Evolutionary conservation across 495 filamentous ascomycete genomes (phyloP).

Genomic region (Aspergillus sparsus): DNA sequence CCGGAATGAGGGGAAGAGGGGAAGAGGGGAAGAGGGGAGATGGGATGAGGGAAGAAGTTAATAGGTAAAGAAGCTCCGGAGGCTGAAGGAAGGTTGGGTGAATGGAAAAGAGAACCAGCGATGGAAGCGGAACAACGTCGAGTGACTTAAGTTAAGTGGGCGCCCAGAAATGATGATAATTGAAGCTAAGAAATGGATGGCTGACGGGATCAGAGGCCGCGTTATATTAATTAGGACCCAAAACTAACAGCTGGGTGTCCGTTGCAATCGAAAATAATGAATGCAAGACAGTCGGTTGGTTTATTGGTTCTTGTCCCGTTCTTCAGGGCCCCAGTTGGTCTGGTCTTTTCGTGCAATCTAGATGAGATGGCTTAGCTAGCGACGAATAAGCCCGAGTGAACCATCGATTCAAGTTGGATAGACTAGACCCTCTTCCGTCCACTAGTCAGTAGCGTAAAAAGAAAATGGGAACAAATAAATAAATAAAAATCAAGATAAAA

Average conservation of each 20-base stretch:
- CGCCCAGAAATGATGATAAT: background rate
- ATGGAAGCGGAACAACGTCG: background rate
- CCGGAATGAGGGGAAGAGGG: background rate
- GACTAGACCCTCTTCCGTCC: constrained; percentile 13
- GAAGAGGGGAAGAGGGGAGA: background rate
- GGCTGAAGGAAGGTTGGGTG: background rate
- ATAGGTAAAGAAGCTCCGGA: background rate
- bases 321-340: constrained; percentile 16
- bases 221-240: constrained; percentile 18
- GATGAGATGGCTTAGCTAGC: constrained; percentile 20
- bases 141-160: background rate
- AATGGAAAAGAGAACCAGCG: background rate
- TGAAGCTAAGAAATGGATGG: constrained; percentile 2
- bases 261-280: background rate
- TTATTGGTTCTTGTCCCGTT: constrained; percentile 19
- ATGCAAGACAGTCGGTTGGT: background rate
- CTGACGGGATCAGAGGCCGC: constrained; percentile 13
- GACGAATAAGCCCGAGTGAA: constrained; percentile 13
- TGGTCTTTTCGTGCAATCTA: constrained; percentile 9
- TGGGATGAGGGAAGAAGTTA: background rate
- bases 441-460: constrained; percentile 15
- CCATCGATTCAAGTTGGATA: constrained; percentile 5
- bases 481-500: constrained; percentile 1
- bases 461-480: constrained; percentile 2
- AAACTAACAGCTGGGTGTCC: constrained; percentile 5